These are phyloP conservation scores for Nannochloris sp. DNA, from an alignment of 139 green algal species.

Conservation along the genomic window DNA sequence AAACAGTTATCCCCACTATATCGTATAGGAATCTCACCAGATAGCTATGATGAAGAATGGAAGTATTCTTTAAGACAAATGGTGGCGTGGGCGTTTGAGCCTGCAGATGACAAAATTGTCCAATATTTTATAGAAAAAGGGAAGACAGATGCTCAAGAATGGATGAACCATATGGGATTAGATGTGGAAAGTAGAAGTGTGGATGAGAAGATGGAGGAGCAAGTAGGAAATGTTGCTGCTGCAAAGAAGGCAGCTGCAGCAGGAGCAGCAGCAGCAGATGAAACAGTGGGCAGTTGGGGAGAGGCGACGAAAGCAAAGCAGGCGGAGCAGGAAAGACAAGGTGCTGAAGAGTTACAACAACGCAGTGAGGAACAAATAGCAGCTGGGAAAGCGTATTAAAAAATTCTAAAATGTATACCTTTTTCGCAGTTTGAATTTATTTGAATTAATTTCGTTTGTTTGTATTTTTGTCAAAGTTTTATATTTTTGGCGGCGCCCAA, in stretches of 20 bases:
- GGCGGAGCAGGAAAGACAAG: no score
- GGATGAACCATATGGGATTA: conserved; percentile 19
- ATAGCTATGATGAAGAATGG: conserved; percentile 34
- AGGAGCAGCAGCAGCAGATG: background rate
- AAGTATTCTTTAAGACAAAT: conserved; percentile 42
- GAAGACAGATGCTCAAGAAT: conserved; percentile 30
- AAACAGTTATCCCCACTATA: conserved; percentile 28
- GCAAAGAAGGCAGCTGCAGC: background rate
- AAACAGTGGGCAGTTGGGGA: background rate
- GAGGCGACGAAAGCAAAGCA: background rate
- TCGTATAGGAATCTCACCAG: conserved; percentile 39
- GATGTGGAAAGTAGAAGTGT: background rate
- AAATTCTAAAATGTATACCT: no score
- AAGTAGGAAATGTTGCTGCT: background rate
- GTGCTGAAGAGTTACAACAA: no score
- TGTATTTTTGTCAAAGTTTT: no score
- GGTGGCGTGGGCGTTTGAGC: conserved; percentile 52
- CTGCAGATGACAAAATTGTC: conserved; percentile 36
- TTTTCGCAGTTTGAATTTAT: no score
- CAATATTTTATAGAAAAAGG: conserved; percentile 24
- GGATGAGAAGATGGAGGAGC: background rate
- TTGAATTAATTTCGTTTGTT: no score
- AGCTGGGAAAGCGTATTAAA: no score
- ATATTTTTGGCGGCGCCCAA: no score
- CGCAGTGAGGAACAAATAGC: no score